phyloP scores from a whole-genome alignment of 805 yeast genomes.

The Metschnikowia matae region DNA sequence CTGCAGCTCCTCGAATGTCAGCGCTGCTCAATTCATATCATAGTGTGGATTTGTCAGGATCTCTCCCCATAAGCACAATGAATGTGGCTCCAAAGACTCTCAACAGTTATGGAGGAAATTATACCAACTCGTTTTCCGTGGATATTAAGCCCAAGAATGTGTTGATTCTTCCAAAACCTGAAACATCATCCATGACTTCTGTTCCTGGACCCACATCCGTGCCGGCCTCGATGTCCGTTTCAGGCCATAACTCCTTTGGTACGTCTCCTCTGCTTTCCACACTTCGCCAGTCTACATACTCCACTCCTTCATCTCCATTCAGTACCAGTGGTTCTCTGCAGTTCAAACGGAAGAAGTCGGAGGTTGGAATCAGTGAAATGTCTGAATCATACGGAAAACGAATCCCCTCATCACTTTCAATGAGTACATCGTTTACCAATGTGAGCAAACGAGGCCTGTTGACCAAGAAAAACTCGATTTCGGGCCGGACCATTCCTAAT shows the following conservation, averaged over 20 bases:
- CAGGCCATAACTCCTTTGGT: constrained; percentile 1
- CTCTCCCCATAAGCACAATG: constrained; percentile 9
- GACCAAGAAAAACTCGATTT: constrained; percentile 7
- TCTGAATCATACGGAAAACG: constrained; percentile 22
- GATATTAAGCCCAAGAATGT: constrained; percentile 32
- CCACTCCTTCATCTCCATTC: constrained; percentile 17
- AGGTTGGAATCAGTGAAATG: constrained; percentile 24
- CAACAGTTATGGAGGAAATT: constrained; percentile 10
- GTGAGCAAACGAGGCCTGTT: constrained; percentile 14
- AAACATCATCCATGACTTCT: background rate
- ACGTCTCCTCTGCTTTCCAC: background rate
- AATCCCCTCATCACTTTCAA: constrained; percentile 14
- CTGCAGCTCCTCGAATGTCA: constrained; percentile 10
- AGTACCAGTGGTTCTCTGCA: constrained; percentile 23
- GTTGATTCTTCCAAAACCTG: constrained; percentile 40
- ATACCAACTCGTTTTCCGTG: constrained; percentile 7
- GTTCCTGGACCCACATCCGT: constrained; percentile 6
- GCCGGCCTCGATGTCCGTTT: background rate
- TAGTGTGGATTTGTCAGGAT: constrained; percentile 4
- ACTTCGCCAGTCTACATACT: constrained; percentile 1
- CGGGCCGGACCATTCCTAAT: constrained; percentile 1
- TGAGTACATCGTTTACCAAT: constrained; percentile 12
- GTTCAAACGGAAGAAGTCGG: constrained; percentile 42
- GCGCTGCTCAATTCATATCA: constrained; percentile 7
- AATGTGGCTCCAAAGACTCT: constrained; percentile 4